phyloP scores from a whole-genome alignment of 2,329 filamentous ascomycete genomes.

The Curvularia spicifera region DNA sequence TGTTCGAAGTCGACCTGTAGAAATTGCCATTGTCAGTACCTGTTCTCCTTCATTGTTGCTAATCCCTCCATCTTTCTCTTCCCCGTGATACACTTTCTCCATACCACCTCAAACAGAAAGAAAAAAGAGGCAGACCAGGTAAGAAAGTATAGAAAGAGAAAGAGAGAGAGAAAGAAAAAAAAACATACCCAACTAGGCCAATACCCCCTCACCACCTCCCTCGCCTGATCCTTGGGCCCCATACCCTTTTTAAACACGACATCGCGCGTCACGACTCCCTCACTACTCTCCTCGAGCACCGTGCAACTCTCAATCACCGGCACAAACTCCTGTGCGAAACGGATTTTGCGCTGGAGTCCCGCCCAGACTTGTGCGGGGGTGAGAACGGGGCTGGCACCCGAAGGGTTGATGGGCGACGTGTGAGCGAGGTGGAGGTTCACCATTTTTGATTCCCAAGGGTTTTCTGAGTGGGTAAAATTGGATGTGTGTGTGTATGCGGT shows the following conservation, averaged over 20 bases:
- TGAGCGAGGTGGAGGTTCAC: slow-evolving; percentile 51
- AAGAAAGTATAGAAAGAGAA: no score
- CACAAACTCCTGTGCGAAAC: slow-evolving; percentile 55
- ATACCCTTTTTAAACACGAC: slow-evolving; percentile 51
- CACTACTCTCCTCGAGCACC: slow-evolving; percentile 50
- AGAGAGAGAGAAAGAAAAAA: not conserved
- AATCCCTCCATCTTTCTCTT: no score
- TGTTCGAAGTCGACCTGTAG: slow-evolving; percentile 56
- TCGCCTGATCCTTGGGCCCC: slow-evolving; percentile 38
- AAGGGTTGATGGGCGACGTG: slow-evolving; percentile 55
- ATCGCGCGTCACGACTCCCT: slow-evolving; percentile 42
- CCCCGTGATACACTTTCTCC: no score
- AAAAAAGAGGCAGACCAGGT: no score
- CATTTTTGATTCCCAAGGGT: slow-evolving; percentile 36
- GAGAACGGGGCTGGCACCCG: slow-evolving; percentile 47
- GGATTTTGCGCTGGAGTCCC: slow-evolving; percentile 56
- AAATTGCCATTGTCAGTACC: not conserved
- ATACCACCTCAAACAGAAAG: no score
- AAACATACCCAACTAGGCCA: slow-evolving; percentile 50
- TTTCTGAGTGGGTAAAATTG: no score
- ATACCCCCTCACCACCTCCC: slow-evolving; percentile 50
- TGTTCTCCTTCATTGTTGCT: not conserved
- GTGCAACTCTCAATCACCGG: slow-evolving; percentile 52
- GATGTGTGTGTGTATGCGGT: no score
- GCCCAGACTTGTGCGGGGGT: slow-evolving; percentile 51